Base-by-base conservation (phyloP, 1,284 basidiomycete species). In the Rhodotorula glutinis region DNA sequence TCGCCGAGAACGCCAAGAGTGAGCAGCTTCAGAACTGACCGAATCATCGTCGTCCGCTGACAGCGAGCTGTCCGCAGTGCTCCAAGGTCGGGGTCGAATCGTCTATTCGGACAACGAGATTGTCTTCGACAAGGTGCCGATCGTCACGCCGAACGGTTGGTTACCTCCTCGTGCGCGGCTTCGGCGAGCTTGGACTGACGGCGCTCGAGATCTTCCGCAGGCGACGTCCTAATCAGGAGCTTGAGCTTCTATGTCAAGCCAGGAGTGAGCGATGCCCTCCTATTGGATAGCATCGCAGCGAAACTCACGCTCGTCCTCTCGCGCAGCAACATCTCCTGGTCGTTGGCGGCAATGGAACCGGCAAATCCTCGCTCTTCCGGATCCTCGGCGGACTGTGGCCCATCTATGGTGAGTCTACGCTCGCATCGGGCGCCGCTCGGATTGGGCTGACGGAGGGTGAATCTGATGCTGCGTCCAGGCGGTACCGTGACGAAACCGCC, bases 321-420 rank as follows among this genome's bases (percentile, higher is more conserved):
- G 29, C 73, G 92, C 43, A 58, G 89, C 87, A 92, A 85, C 90
- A 94, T 76, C 80, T 95, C 4, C 85, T 95, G 21, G 92, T 95
- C 56, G 89, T 95, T 56, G 92, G 93, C 19, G 71, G 71, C 1
- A 76, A 77, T 46, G 87, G 87, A 16, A 89, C 90, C 74, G 92
- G 92, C 30, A 95, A 95, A 78, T 90, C 88, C 0, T 91, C 89
- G n/a, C 74, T 98, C 58, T 97, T 96, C 84, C 87, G 95, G 33
- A 96, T 98, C 67, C 83, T 98, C 4, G 95, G 94, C 51, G 95
- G 94, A 25, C 85, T 98, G 11, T 98, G 95, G 94, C 94, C 95
- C 1, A 90, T 97, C 7, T 96, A 97, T 76, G 95, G 87, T 82
- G 64, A 44, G 21, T 44, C 21, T 44, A 16, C 33, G 7, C 81